Conservation (phyloP, 345 rosid species). For the Gossypioides kirkii region DNA sequence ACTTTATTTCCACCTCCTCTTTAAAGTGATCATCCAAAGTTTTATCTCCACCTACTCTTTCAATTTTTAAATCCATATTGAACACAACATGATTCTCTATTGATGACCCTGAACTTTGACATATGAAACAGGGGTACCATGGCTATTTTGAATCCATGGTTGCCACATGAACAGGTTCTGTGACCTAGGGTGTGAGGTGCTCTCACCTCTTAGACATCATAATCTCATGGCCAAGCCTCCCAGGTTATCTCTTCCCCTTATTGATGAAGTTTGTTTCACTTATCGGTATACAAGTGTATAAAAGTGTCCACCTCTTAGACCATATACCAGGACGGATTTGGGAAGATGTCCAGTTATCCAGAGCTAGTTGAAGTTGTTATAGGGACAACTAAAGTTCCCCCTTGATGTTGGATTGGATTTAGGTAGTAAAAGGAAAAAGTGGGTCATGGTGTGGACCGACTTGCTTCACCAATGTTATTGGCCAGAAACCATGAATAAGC, state of each 20-base stretch:
- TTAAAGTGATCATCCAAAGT: too few species aligned
- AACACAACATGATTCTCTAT: neutral
- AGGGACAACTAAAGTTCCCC: neutral
- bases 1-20: too few species aligned
- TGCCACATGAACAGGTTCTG: neutral
- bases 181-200: neutral
- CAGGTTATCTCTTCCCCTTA: neutral
- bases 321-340: neutral
- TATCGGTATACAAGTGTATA: neutral
- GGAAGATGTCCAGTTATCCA: neutral
- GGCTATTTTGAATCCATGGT: neutral
- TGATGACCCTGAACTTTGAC: neutral
- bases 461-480: neutral
- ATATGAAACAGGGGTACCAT: neutral
- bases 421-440: neutral
- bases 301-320: neutral
- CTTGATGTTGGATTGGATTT: neutral
- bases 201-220: neutral
- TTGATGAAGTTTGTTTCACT: neutral
- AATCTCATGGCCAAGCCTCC: neutral
- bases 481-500: neutral
- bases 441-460: slow-evolving; percentile 15
- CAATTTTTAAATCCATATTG: too few species aligned
- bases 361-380: neutral
- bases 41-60: too few species aligned